Evolutionary conservation across 208 protist species (phyloP).

Genomic region (Borovskyia barvae): DNA sequence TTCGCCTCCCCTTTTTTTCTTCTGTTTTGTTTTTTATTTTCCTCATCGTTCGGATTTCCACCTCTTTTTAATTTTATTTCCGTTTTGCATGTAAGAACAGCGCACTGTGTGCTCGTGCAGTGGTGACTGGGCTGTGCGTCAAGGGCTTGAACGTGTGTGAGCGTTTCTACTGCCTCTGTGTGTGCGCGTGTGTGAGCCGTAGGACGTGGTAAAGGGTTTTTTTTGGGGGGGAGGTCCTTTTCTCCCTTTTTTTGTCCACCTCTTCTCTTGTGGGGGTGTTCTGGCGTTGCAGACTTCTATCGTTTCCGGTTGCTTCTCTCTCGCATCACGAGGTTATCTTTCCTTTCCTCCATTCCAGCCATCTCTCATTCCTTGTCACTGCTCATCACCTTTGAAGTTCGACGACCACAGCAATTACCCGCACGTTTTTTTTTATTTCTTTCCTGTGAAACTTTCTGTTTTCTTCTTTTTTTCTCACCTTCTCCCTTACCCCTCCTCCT

Average conservation of each 20-base stretch:
- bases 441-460: not conserved
- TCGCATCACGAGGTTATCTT: constrained; percentile 1
- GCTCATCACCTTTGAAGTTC: not conserved
- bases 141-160: too few species aligned
- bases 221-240: too few species aligned
- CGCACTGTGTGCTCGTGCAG: too few species aligned
- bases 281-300: too few species aligned
- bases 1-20: constrained; percentile 4
- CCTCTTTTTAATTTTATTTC: constrained; percentile 4
- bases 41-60: not conserved
- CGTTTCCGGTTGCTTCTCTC: too few species aligned
- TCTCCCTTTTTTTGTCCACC: not conserved
- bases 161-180: too few species aligned
- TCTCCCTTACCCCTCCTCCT: constrained; percentile 1
- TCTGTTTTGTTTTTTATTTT: constrained; percentile 3
- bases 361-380: constrained; percentile 1
- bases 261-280: not conserved
- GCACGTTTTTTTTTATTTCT: constrained; percentile 7
- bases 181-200: too few species aligned
- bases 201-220: too few species aligned
- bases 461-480: constrained; percentile 8
- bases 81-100: constrained; percentile 1
- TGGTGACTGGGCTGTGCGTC: too few species aligned
- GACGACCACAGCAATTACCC: not conserved
- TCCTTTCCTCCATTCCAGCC: too few species aligned